phyloP scores from a whole-genome alignment of 1,284 basidiomycete genomes.

The Phylloporus sp. region DNA sequence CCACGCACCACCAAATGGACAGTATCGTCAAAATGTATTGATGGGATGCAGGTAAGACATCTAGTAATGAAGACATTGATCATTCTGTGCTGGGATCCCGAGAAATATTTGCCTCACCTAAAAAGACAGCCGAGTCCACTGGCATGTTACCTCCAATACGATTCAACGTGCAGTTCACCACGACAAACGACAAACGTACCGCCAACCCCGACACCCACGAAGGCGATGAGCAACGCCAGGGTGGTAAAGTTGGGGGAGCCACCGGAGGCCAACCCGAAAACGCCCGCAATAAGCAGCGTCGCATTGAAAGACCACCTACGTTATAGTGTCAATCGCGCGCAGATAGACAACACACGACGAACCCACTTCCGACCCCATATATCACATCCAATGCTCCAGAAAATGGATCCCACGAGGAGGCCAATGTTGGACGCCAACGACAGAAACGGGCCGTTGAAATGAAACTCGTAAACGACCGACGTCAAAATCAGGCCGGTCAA shows the following conservation, averaged over 20 bases:
- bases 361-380: conserved; percentile 65
- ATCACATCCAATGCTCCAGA: conserved; percentile 67
- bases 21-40: conserved; percentile 72
- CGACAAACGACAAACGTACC: conserved; percentile 30
- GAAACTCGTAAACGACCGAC: conserved; percentile 60
- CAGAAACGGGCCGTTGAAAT: conserved; percentile 57
- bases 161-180: not conserved
- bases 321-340: not conserved
- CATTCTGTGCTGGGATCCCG: not conserved
- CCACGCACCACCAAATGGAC: conserved; percentile 74
- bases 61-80: conserved; percentile 37
- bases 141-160: conserved; percentile 53
- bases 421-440: conserved; percentile 65
- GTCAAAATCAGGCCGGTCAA: conserved; percentile 59
- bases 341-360: not conserved
- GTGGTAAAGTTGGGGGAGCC: conserved; percentile 48
- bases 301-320: conserved; percentile 63
- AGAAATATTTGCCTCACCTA: conserved; percentile 44
- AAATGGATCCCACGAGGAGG: conserved; percentile 63
- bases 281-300: conserved; percentile 60
- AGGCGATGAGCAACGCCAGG: conserved; percentile 49
- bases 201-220: conserved; percentile 52
- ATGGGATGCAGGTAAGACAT: conserved; percentile 68
- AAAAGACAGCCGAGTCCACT: conserved; percentile 68
- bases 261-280: conserved; percentile 56